phyloP scores from a whole-genome alignment of 1,139 yeast species.

The Debaryomyces robertsiae region DNA sequence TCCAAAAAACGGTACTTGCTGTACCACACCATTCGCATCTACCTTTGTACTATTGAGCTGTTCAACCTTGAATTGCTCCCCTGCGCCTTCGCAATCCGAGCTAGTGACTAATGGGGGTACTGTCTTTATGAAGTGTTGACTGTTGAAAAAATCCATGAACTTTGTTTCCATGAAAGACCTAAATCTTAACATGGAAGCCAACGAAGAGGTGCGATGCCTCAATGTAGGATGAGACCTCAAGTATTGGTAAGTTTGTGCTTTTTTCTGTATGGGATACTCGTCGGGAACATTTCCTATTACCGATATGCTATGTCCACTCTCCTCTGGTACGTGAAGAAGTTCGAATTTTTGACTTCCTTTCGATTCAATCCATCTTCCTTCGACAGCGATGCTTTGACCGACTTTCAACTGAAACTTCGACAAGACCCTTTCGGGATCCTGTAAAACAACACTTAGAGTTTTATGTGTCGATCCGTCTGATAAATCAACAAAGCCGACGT shows the following conservation, averaged over 20 bases:
- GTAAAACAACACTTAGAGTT: constrained; percentile 60
- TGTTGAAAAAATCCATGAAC: constrained; percentile 56
- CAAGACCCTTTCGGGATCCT: constrained; percentile 38
- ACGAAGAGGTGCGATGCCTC: constrained; percentile 70
- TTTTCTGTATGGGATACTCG: constrained; percentile 82
- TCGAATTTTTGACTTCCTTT: constrained; percentile 39
- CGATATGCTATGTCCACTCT: constrained; percentile 24
- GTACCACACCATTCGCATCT: constrained; percentile 17
- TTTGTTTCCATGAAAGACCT: constrained; percentile 66
- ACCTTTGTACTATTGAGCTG: constrained; percentile 23
- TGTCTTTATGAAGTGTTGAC: constrained; percentile 64
- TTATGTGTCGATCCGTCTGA: constrained; percentile 69
- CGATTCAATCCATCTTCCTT: constrained; percentile 37
- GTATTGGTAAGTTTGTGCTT: constrained; percentile 64
- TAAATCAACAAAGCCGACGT: constrained; percentile 76
- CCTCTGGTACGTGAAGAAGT: constrained; percentile 28
- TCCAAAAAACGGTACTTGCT: constrained; percentile 58
- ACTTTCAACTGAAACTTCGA: constrained; percentile 49
- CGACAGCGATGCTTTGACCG: constrained; percentile 44
- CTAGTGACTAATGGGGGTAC: constrained; percentile 85
- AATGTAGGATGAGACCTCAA: constrained; percentile 72
- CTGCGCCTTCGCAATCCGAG: constrained; percentile 98
- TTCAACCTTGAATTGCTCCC: constrained; percentile 73
- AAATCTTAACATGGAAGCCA: constrained; percentile 68
- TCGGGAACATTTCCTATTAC: constrained; percentile 59